Evolutionary conservation across 2,329 filamentous ascomycete species (phyloP), one percentile per base, ranked within the genome.

Genomic region (Fusarium globosum): DNA sequence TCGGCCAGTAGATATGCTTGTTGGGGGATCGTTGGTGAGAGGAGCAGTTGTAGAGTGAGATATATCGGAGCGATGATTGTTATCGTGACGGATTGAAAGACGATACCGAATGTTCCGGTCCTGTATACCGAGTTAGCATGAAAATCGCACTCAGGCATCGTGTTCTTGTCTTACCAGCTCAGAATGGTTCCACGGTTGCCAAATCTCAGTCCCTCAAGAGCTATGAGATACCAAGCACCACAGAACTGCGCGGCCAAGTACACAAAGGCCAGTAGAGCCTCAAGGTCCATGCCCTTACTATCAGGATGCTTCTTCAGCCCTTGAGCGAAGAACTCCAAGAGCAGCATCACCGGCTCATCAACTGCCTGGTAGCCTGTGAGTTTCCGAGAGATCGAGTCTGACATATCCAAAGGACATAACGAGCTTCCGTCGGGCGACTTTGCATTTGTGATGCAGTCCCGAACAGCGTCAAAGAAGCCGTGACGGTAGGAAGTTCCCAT

Each of bases 171-270:
- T 8, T 64, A 76, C 73, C 73, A 76, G 2, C 71, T 72, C 2
- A 76, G 14, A 4, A 76, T 39, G 1, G 53, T 76, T 2, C 65
- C 71, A 6, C 39, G 41, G 23, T 70, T 76, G 2, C 71, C 71
- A 7, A 67, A n/a, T n/a, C 73, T 63, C 35, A 76, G 16, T 0
- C 73, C 73, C 39, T 76, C 73, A 1, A 76, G 58, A 1, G 73
- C 68, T 15, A 76, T 74, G 0, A 76, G 7, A 41, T 67, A 74
- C 73, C 73, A 76, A 14, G 71, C 73, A 14, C 73, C 73, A 14
- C 73, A 69, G 42, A 76, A 76, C n/a, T 76, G 73, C 20, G 73
- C 57, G 1, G 73, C 73, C 18, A 76, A 33, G n/a, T 76, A 76
- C 2, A 48, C 62, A 57, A 76, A 76, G 1, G 73, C 68, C 2